Percentiles rank a stretch among this genome's conserved stretches.
phyloP scores from a whole-genome alignment of 345 rosid genomes.

The Angophora floribunda region DNA sequence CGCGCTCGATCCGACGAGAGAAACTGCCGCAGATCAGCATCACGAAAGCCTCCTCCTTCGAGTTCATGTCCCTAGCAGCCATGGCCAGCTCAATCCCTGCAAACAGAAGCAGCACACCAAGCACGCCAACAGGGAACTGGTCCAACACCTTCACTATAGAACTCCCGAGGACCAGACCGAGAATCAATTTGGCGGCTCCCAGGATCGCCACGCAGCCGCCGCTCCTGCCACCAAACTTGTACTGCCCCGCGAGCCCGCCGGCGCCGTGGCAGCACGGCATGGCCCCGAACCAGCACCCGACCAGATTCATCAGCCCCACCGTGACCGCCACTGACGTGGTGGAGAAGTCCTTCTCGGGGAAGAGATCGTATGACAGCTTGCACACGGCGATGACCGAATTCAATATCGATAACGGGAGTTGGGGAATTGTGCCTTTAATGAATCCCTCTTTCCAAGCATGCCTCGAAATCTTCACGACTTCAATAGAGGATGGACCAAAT shows the following conservation, averaged over 20 bases:
- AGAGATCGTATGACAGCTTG: constrained; percentile 67
- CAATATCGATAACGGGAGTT: constrained; percentile 66
- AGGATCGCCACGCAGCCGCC: constrained; percentile 73
- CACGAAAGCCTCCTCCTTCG: constrained; percentile 69
- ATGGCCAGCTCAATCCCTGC: constrained; percentile 82
- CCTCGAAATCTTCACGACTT: constrained; percentile 31
- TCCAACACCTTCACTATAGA: constrained; percentile 53
- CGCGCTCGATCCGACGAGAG: constrained; percentile 62
- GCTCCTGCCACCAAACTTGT: constrained; percentile 85
- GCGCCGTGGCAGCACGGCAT: constrained; percentile 96
- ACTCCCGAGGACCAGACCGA: constrained; percentile 63
- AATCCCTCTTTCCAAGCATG: constrained; percentile 74
- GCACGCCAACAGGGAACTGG: constrained; percentile 70
- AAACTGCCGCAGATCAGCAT: constrained; percentile 67
- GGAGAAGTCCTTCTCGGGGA: constrained; percentile 62
- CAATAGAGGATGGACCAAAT: constrained; percentile 55
- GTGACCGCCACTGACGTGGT: constrained; percentile 58
- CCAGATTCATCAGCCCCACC: constrained; percentile 74
- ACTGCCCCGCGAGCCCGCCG: constrained; percentile 82
- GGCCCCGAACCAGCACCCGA: constrained; percentile 86
- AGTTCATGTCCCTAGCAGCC: constrained; percentile 67
- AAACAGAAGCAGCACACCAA: constrained; percentile 60
- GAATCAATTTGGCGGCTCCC: constrained; percentile 48
- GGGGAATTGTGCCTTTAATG: constrained; percentile 73
- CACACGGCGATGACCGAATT: constrained; percentile 86